phyloP scores from a whole-genome alignment of 169 alveolate species.

The Toxoplasma gondii region DNA sequence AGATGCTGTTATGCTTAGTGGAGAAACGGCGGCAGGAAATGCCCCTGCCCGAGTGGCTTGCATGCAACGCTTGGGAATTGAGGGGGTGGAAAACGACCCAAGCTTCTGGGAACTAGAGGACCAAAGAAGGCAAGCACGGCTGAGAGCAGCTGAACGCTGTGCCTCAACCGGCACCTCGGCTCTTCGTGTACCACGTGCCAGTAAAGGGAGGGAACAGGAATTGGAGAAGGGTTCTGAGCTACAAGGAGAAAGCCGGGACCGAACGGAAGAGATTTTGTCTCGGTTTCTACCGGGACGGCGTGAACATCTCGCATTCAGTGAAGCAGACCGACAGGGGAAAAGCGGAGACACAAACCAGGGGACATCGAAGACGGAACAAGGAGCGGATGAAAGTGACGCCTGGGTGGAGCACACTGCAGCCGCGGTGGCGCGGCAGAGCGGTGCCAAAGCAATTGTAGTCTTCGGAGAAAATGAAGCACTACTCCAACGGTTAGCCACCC shows the following conservation, averaged over 20 bases:
- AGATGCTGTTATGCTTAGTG: constrained; percentile 92
- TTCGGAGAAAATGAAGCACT: not conserved
- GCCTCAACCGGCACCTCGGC: not conserved
- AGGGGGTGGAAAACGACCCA: constrained; percentile 80
- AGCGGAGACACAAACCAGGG: not conserved
- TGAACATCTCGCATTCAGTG: too few relatives aligned
- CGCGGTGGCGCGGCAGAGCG: not conserved
- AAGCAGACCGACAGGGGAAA: not conserved
- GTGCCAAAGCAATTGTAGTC: constrained; percentile 45
- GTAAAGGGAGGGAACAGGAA: not conserved
- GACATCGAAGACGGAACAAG: not conserved
- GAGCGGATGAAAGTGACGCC: not conserved
- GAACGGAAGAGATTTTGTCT: too few relatives aligned
- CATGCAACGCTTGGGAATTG: constrained; percentile 84
- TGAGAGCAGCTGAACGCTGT: not conserved
- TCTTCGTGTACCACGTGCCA: not conserved
- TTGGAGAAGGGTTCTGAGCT: not conserved
- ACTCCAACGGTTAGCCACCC: constrained; percentile 10
- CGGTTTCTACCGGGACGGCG: too few relatives aligned
- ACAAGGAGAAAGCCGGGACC: not conserved
- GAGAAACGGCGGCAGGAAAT: constrained; percentile 89
- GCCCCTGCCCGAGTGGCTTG: constrained; percentile 84
- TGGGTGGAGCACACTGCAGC: constrained; percentile 43
- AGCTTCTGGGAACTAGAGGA: constrained; percentile 1
- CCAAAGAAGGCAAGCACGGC: not conserved